Conservation (phyloP, 208 protist species). For the Acanthamoeba triangularis region DNA sequence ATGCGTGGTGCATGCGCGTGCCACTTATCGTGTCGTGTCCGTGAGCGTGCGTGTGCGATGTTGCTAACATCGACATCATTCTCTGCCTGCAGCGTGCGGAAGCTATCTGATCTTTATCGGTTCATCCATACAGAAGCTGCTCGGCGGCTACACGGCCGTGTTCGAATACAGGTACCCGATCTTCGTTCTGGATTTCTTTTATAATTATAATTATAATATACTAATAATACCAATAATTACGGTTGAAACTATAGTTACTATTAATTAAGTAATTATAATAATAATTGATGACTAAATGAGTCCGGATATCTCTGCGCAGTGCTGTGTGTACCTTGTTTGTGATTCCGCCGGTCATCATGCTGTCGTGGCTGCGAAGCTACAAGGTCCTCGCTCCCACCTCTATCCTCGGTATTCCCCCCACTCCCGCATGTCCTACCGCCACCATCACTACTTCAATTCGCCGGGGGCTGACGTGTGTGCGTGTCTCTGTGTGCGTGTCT, state of each 20-base stretch:
- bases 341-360: conserved; percentile 4
- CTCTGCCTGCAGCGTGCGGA: neutral
- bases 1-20: neutral
- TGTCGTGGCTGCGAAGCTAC: conserved; percentile 56
- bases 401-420: conserved; percentile 1
- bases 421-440: neutral
- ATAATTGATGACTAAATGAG: too few species aligned
- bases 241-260: too few species aligned
- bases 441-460: neutral
- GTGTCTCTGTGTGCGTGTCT: neutral
- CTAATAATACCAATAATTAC: too few species aligned
- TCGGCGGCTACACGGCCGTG: neutral
- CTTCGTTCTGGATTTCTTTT: neutral
- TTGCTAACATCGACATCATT: too few species aligned
- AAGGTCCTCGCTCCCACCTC: conserved; percentile 35
- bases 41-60: neutral
- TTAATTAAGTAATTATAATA: too few species aligned
- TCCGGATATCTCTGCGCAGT: neutral
- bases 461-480: too few species aligned
- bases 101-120: conserved; percentile 69
- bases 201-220: too few species aligned
- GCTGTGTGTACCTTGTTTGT: conserved; percentile 40
- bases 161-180: conserved; percentile 7
- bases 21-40: too few species aligned
- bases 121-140: conserved; percentile 11